Percentiles rank a stretch among this genome's conserved stretches.
These are phyloP conservation scores for Gnomoniopsis sp. DNA, from an alignment of 2,329 filamentous ascomycete species.

Conservation along the genomic window DNA sequence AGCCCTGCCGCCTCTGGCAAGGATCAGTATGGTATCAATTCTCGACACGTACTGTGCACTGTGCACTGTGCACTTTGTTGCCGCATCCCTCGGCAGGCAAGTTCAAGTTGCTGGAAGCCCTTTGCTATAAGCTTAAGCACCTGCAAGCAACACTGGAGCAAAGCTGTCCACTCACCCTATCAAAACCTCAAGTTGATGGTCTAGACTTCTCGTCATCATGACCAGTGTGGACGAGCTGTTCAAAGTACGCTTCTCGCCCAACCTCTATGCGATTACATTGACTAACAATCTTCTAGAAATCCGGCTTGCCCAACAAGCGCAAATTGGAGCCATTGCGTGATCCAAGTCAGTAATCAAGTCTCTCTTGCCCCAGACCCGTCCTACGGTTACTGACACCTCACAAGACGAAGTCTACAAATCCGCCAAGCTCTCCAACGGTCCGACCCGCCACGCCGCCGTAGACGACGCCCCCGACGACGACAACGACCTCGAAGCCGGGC, in stretches of 20 bases:
- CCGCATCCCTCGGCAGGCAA: not conserved
- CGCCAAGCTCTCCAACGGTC: constrained; percentile 47
- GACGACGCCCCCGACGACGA: constrained; percentile 41
- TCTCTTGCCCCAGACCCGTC: not conserved
- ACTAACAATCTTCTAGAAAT: constrained; percentile 28
- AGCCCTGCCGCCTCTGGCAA: not conserved
- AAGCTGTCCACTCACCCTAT: not conserved
- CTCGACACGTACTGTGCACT: not conserved
- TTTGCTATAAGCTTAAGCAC: not conserved
- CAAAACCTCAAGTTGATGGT: not conserved
- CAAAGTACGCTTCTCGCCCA: constrained; percentile 37
- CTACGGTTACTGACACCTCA: not conserved
- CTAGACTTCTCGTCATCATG: constrained; percentile 34
- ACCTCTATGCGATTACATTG: constrained; percentile 10
- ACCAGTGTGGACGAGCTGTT: constrained; percentile 58
- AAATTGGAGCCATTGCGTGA: constrained; percentile 61
- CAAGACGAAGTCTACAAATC: constrained; percentile 63
- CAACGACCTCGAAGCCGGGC: constrained; percentile 43
- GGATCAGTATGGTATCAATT: not conserved
- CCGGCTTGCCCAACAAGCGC: constrained; percentile 54
- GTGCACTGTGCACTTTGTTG: not conserved
- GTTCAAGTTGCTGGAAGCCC: not conserved
- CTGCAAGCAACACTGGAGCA: not conserved
- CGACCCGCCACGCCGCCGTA: constrained; percentile 43
- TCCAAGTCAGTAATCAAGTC: constrained; percentile 48